Percentiles rank a stretch among this genome's conserved stretches.
Evolutionary conservation across 306 rosid species (phyloP).

Genomic region (Ceratonia siliqua): DNA sequence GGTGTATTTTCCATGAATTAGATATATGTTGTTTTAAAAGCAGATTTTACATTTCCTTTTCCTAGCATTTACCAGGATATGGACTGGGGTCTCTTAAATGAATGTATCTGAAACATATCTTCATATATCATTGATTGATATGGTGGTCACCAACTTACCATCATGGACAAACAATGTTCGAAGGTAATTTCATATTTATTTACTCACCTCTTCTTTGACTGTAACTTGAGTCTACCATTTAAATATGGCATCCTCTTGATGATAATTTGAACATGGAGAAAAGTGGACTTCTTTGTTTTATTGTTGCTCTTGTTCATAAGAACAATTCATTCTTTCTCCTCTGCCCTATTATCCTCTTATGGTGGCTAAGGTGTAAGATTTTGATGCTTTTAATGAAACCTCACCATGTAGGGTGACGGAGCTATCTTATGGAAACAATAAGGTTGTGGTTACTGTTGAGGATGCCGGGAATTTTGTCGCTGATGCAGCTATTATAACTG

Average conservation of each 20-base stretch:
- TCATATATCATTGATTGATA: neutral
- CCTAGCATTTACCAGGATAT: neutral
- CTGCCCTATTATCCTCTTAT: neutral
- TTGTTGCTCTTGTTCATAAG: neutral
- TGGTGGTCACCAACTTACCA: too few species aligned
- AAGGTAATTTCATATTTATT: neutral
- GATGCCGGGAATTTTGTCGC: slow-evolving; percentile 61
- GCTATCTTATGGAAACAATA: slow-evolving; percentile 54
- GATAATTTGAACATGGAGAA: neutral
- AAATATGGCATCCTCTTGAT: neutral
- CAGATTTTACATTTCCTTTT: neutral
- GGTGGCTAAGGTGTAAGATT: neutral
- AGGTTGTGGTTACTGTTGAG: slow-evolving; percentile 63
- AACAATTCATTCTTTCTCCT: neutral
- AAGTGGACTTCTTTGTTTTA: neutral
- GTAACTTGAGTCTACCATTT: neutral
- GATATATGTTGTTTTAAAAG: slow-evolving; percentile 19
- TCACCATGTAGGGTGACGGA: slow-evolving; percentile 45
- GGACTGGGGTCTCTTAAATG: neutral
- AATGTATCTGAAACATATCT: slow-evolving; percentile 11
- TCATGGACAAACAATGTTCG: neutral
- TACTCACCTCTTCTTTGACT: neutral
- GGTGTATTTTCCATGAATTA: neutral
- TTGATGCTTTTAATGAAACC: slow-evolving; percentile 30
- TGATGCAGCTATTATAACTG: slow-evolving; percentile 56